Percentiles rank a stretch among this genome's conserved stretches.
Evolutionary conservation across 352 stramenopile species (phyloP).

Genomic region (Phytopythium ostracodes): DNA sequence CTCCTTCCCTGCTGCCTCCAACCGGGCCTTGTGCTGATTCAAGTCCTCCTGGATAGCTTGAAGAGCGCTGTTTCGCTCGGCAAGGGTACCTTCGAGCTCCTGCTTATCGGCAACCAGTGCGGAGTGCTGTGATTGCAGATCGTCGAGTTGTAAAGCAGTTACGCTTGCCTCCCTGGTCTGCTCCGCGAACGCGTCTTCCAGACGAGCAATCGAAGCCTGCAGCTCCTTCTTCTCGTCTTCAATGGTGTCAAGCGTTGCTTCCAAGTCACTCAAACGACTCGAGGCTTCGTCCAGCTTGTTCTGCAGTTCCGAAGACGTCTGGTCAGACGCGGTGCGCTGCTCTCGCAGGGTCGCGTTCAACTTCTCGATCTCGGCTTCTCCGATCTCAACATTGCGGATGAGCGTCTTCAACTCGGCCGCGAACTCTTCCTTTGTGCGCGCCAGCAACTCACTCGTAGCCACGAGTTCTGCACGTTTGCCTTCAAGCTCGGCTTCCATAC

Average conservation of each 20-base stretch:
- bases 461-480: conserved; percentile 1
- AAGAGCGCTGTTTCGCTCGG: not conserved
- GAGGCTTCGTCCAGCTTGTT: not conserved
- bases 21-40: not conserved
- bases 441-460: not conserved
- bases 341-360: not conserved
- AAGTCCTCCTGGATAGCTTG: not conserved
- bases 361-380: conserved; percentile 3
- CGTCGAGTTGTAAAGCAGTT: not conserved
- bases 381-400: not conserved
- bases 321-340: not conserved
- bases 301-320: not conserved
- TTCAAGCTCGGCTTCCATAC: conserved; percentile 14
- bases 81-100: not conserved
- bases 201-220: not conserved
- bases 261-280: not conserved
- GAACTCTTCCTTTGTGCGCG: not conserved
- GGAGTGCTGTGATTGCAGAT: not conserved
- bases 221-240: conserved; percentile 4
- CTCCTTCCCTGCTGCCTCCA: not conserved
- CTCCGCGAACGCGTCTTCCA: not conserved
- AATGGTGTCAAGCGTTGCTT: not conserved
- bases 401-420: conserved; percentile 1
- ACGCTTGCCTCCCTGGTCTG: not conserved
- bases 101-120: not conserved